Base-by-base conservation (phyloP, 2,329 filamentous ascomycete genomes). In the Fusarium verticillioides region DNA sequence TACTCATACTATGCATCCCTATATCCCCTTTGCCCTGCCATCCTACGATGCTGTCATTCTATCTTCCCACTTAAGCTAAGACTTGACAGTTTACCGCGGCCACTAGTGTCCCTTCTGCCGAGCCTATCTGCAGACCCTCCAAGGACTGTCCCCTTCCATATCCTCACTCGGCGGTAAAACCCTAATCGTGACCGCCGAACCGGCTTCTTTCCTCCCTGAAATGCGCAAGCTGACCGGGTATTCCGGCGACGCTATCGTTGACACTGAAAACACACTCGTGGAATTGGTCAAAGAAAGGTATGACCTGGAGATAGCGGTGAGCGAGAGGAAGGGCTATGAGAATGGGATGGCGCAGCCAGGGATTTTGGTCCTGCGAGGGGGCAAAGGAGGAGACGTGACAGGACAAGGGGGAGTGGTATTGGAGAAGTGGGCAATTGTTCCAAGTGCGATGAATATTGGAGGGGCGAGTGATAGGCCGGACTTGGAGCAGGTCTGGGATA, bases 21-120 rank as follows among this genome's bases (percentile, higher is more conserved):
- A 2, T 23, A 2, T 15, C 4, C 11, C 21, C 15, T 23, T 23
- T 23, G 0, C n/a, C 23, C 4, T 7, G 2, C 5, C 2, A 0
- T 19, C 11, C n/a, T 5, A 10, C 30, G 19, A 2, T 10, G 3
- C 5, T 9, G 21, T 9, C 15, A 19, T 9, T 15, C 16, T 36
- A 5, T 3, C 3, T 23, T 36, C 15, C 3, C n/a, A 9, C 16
- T 19, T 7, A 19, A 7, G n/a, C 47, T 50, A 50, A 50, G 1
- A 9, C 5, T 7, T 15, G 3, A 4, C 30, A 50, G 47, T 50
- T 13, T 50, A 50, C 30, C 47, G 47, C 8, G 47, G 47, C 15
- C 47, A 50, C 23, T 50, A n/a, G 47, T 50, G 47, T 36, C 47
- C 47, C 11, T 50, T 50, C n/a, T 50, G 47, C 16, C 5, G 47